These are phyloP conservation scores for Verticillium alfalfae DNA, from an alignment of 2,329 filamentous ascomycete genomes.

Conservation along the genomic window DNA sequence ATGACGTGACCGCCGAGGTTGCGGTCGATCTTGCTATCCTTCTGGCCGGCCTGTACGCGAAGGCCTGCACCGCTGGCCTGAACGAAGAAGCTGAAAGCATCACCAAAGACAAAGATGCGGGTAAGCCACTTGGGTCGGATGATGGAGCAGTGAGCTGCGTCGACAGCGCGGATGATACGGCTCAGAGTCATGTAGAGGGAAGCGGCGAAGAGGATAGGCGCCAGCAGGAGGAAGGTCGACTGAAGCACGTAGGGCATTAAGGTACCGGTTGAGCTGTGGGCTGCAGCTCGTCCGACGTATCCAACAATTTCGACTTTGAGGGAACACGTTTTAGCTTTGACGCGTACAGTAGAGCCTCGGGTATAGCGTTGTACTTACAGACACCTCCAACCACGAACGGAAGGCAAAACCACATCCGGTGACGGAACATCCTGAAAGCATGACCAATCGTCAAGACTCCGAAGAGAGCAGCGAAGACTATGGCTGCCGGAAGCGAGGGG, in stretches of 20 bases:
- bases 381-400: slow-evolving; percentile 37
- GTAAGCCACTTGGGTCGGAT: slow-evolving; percentile 20
- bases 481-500: slow-evolving; percentile 38
- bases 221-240: slow-evolving; percentile 32
- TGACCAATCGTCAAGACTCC: slow-evolving; percentile 32
- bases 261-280: slow-evolving; percentile 24
- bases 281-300: slow-evolving; percentile 29
- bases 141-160: slow-evolving; percentile 14
- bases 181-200: slow-evolving; percentile 40
- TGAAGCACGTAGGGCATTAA: slow-evolving; percentile 33
- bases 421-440: slow-evolving; percentile 30
- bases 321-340: slow-evolving; percentile 3
- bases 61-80: slow-evolving; percentile 22
- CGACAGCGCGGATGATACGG: slow-evolving; percentile 24
- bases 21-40: slow-evolving; percentile 7
- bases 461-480: slow-evolving; percentile 41
- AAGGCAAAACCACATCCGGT: slow-evolving; percentile 42
- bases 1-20: slow-evolving; percentile 40
- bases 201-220: slow-evolving; percentile 38
- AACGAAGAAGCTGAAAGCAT: slow-evolving; percentile 21
- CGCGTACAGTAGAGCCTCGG: background rate
- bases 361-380: slow-evolving; percentile 27
- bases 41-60: slow-evolving; percentile 15
- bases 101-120: slow-evolving; percentile 22
- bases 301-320: slow-evolving; percentile 26